These are phyloP conservation scores for Blastomyces parvus DNA, from an alignment of 2,329 filamentous ascomycete genomes.

Conservation along the genomic window DNA sequence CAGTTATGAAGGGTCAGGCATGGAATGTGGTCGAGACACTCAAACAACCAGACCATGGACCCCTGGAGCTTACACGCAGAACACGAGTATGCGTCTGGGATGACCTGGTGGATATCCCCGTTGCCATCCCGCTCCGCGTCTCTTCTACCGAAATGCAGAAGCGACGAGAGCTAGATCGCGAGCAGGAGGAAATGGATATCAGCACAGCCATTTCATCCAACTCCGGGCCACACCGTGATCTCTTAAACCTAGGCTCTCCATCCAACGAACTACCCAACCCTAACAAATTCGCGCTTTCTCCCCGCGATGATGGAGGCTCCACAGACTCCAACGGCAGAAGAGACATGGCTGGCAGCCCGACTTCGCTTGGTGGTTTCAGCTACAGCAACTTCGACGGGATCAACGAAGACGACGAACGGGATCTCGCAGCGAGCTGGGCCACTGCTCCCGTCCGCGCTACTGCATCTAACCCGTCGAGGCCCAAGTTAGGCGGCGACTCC, in stretches of 20 bases:
- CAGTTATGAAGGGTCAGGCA: conserved; percentile 97
- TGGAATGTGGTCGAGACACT: conserved; percentile 99
- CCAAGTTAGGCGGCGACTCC: conserved; percentile 13
- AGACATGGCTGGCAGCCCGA: conserved; percentile 26
- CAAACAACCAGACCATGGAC: conserved; percentile 84
- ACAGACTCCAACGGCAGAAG: conserved; percentile 28
- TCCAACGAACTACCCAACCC: conserved; percentile 59
- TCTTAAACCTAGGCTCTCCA: conserved; percentile 55
- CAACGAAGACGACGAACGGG: conserved; percentile 26
- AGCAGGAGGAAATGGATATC: conserved; percentile 86
- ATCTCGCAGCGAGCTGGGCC: conserved; percentile 31
- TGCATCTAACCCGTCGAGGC: conserved; percentile 20
- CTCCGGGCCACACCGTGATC: conserved; percentile 48
- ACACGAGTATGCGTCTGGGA: conserved; percentile 96
- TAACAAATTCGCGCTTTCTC: conserved; percentile 61
- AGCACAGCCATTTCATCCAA: conserved; percentile 54
- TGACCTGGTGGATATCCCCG: conserved; percentile 88
- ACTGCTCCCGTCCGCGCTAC: conserved; percentile 28
- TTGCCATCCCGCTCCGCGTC: conserved; percentile 79
- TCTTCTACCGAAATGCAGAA: conserved; percentile 77
- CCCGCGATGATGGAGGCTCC: conserved; percentile 34
- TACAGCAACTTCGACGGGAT: conserved; percentile 25
- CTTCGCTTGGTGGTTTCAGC: conserved; percentile 24
- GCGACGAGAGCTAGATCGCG: conserved; percentile 45
- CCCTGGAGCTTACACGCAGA: conserved; percentile 80